Evolutionary conservation across 768 basidiomycete genomes (phyloP).

Genomic region (Boletus rubescentipes): DNA sequence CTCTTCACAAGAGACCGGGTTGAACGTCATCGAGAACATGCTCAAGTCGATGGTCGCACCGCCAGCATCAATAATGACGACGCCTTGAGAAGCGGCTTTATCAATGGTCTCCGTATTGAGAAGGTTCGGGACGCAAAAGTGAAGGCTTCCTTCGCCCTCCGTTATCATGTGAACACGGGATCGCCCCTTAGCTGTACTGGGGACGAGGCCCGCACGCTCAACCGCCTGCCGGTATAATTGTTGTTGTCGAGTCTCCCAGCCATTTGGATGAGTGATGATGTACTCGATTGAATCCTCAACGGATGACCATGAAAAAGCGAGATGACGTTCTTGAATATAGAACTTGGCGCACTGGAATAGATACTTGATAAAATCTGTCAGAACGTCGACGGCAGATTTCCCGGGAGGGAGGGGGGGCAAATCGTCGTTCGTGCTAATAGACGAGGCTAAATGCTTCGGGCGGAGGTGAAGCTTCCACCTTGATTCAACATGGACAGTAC

Average conservation of each 20-base stretch:
- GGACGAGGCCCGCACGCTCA: slow-evolving; percentile 20
- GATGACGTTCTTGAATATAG: slow-evolving; percentile 16
- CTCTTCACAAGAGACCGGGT: slow-evolving; percentile 31
- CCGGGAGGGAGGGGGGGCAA: slow-evolving; percentile 31
- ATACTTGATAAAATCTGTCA: background rate
- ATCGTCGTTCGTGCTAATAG: slow-evolving; percentile 1
- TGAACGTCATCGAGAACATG: slow-evolving; percentile 29
- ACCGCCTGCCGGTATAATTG: slow-evolving; percentile 21
- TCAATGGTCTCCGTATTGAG: background rate
- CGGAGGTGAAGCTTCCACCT: slow-evolving; percentile 30
- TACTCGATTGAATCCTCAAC: slow-evolving; percentile 15
- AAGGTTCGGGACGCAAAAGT: slow-evolving; percentile 36
- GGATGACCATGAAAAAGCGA: slow-evolving; percentile 16
- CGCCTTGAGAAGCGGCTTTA: slow-evolving; percentile 21
- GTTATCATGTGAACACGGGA: slow-evolving; percentile 6
- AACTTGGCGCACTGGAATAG: slow-evolving; percentile 6
- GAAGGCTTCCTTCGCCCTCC: slow-evolving; percentile 17
- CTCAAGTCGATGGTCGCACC: slow-evolving; percentile 36
- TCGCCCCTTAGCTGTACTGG: slow-evolving; percentile 8
- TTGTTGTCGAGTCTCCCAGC: slow-evolving; percentile 19
- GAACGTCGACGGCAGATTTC: background rate
- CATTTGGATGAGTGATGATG: slow-evolving; percentile 29
- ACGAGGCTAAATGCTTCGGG: slow-evolving; percentile 14
- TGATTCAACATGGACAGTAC: background rate
- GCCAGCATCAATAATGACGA: slow-evolving; percentile 30